Conservation (phyloP, 495 filamentous ascomycete genomes). For the Penicillium chermesinum region DNA sequence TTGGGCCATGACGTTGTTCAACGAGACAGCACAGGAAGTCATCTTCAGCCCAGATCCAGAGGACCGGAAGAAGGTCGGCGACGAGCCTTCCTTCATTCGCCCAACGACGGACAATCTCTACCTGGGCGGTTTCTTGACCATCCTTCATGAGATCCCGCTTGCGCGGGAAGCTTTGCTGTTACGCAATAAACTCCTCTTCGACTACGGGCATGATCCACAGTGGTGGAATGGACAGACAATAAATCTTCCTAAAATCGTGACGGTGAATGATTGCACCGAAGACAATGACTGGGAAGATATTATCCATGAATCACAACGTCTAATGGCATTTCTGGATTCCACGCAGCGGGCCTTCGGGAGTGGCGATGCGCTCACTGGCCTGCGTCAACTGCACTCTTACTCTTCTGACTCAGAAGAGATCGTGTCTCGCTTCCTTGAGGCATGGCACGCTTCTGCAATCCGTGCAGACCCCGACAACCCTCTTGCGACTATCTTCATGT, state of each 20-base stretch:
- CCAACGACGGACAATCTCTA: conserved; percentile 54
- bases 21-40: conserved; percentile 52
- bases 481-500: conserved; percentile 35
- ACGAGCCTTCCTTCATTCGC: conserved; percentile 67
- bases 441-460: conserved; percentile 41
- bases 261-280: conserved; percentile 37
- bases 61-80: conserved; percentile 53
- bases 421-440: conserved; percentile 33
- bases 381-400: conserved; percentile 35
- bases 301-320: conserved; percentile 55
- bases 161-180: conserved; percentile 69
- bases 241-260: conserved; percentile 51
- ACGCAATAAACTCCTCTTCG: conserved; percentile 41
- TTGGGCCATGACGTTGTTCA: conserved; percentile 71
- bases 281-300: conserved; percentile 45
- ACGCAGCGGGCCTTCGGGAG: conserved; percentile 81
- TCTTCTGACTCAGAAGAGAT: conserved; percentile 30
- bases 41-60: conserved; percentile 55
- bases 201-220: conserved; percentile 65
- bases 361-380: conserved; percentile 50
- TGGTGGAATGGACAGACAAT: conserved; percentile 84
- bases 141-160: conserved; percentile 79
- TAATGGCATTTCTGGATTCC: conserved; percentile 81
- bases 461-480: conserved; percentile 36
- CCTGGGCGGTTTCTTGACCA: conserved; percentile 66